phyloP scores from a whole-genome alignment of 2,329 filamentous ascomycete species.

The Blastomyces emzantsi region DNA sequence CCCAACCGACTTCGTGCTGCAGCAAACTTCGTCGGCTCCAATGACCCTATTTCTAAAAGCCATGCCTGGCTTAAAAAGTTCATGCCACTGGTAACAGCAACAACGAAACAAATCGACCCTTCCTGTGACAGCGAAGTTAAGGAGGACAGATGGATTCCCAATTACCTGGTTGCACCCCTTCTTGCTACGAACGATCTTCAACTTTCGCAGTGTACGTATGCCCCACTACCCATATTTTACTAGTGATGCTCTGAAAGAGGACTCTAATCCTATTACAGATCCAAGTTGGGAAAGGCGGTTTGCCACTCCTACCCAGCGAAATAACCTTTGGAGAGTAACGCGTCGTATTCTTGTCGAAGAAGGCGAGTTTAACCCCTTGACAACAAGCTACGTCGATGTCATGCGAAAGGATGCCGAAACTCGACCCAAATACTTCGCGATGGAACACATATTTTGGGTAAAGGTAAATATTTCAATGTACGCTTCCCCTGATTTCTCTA shows the following conservation, averaged over 20 bases:
- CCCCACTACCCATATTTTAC: not conserved
- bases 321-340: slow-evolving; percentile 41
- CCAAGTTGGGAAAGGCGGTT: slow-evolving; percentile 39
- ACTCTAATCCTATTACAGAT: slow-evolving; percentile 22
- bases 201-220: slow-evolving; percentile 36
- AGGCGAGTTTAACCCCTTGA: slow-evolving; percentile 30
- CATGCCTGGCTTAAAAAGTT: slow-evolving; percentile 39
- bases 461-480: slow-evolving; percentile 28
- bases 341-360: slow-evolving; percentile 38
- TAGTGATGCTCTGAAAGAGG: slow-evolving; percentile 3
- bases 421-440: slow-evolving; percentile 40
- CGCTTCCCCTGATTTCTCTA: not conserved
- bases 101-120: slow-evolving; percentile 36
- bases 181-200: slow-evolving; percentile 43
- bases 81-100: slow-evolving; percentile 39
- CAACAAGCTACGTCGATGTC: slow-evolving; percentile 32
- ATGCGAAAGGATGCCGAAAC: slow-evolving; percentile 37
- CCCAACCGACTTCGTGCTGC: slow-evolving; percentile 38
- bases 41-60: slow-evolving; percentile 35
- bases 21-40: slow-evolving; percentile 38
- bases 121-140: slow-evolving; percentile 28
- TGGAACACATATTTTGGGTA: slow-evolving; percentile 45
- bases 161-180: slow-evolving; percentile 41
- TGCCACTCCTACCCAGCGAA: slow-evolving; percentile 35
- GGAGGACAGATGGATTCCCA: slow-evolving; percentile 42